phyloP scores from a whole-genome alignment of 352 stramenopile genomes.

The Globisporangium heterothallicum region DNA sequence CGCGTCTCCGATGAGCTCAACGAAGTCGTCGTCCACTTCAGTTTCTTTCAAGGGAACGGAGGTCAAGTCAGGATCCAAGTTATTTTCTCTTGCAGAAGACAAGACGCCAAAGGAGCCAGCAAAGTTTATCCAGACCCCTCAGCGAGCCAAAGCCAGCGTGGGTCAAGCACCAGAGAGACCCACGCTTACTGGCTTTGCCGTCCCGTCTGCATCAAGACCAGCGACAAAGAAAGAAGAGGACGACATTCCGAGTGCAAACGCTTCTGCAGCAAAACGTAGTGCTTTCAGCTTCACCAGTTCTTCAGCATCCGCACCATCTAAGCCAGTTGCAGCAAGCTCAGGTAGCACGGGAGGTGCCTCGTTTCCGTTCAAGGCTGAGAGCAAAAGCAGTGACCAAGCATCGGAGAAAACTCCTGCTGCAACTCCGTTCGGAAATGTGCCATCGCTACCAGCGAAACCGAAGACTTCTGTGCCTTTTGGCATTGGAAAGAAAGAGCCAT shows the following conservation, averaged over 20 bases:
- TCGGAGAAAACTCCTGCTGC: background rate
- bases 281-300: conserved; percentile 5
- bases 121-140: conserved; percentile 43
- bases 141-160: conserved; percentile 30
- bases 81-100: conserved; percentile 56
- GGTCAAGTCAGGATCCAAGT: conserved; percentile 48
- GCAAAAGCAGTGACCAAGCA: conserved; percentile 6
- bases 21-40: conserved; percentile 30
- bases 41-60: conserved; percentile 56
- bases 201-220: conserved; percentile 2
- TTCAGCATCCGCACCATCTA: background rate
- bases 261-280: conserved; percentile 1
- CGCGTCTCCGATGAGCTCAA: conserved; percentile 52
- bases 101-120: conserved; percentile 46
- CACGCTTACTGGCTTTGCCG: conserved; percentile 21
- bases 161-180: conserved; percentile 37
- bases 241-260: background rate
- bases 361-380: conserved; percentile 11
- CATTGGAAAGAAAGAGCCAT: conserved; percentile 1
- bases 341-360: background rate
- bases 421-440: conserved; percentile 1
- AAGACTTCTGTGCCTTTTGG: conserved; percentile 7
- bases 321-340: background rate
- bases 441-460: background rate
- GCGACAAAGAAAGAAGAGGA: conserved; percentile 2